These are phyloP conservation scores for Stephania japonica DNA, from an alignment of 164 flowering plant genomes.

Conservation along the genomic window DNA sequence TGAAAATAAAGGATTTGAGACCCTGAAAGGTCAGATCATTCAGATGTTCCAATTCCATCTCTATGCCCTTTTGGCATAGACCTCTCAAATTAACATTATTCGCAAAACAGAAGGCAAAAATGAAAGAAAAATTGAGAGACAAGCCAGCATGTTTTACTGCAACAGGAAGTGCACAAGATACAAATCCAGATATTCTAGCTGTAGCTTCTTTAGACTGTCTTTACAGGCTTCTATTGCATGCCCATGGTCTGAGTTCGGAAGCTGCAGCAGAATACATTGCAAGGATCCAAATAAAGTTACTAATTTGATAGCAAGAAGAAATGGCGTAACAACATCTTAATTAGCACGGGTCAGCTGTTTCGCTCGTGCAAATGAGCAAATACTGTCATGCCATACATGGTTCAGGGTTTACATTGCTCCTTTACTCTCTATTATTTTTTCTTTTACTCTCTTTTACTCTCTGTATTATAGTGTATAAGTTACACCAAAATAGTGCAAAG, in stretches of 20 bases:
- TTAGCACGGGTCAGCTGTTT: too few relatives aligned
- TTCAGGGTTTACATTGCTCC: too few relatives aligned
- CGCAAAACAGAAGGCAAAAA: not conserved
- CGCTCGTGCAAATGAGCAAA: too few relatives aligned
- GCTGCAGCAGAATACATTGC: slow-evolving; percentile 36
- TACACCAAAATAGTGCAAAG: not conserved
- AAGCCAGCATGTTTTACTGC: slow-evolving; percentile 86
- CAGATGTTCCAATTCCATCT: too few relatives aligned
- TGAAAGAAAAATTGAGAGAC: not conserved
- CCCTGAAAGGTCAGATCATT: too few relatives aligned
- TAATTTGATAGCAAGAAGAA: too few relatives aligned
- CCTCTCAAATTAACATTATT: not conserved
- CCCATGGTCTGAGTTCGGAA: slow-evolving; percentile 94
- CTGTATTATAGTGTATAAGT: not conserved
- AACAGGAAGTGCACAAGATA: slow-evolving; percentile 86
- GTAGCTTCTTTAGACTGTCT: slow-evolving; percentile 82
- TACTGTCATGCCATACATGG: too few relatives aligned
- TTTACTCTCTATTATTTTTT: too few relatives aligned
- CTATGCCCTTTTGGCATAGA: too few relatives aligned
- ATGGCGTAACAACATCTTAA: too few relatives aligned
- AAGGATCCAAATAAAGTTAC: not conserved
- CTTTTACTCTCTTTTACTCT: not conserved
- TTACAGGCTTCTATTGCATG: slow-evolving; percentile 91
- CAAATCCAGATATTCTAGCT: slow-evolving; percentile 78
- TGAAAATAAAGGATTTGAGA: too few relatives aligned